Conservation (phyloP, 2,329 filamentous ascomycete species). For the Neopestalotiopsis clavispora region DNA sequence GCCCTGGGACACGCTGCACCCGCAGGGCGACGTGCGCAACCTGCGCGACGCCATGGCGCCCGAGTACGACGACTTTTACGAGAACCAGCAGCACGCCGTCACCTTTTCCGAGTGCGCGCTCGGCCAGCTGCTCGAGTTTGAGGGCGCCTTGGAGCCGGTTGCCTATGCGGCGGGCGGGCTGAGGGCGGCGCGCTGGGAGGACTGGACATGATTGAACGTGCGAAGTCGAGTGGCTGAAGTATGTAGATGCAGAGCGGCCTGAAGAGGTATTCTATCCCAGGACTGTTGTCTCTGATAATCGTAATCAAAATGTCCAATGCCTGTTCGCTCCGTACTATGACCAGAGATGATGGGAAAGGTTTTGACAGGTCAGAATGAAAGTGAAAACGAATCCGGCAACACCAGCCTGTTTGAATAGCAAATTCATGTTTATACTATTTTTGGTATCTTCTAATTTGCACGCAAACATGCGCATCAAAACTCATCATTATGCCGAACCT, state of each 20-base stretch:
- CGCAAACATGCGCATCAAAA: neutral
- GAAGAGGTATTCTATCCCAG: neutral
- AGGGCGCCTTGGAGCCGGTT: constrained; percentile 43
- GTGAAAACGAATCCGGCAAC: neutral
- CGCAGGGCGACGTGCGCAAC: constrained; percentile 53
- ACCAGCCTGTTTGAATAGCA: neutral
- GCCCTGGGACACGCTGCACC: constrained; percentile 64
- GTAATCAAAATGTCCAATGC: no score
- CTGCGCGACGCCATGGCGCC: constrained; percentile 56
- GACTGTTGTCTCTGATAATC: no score
- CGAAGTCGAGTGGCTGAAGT: no score
- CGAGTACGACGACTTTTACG: constrained; percentile 58
- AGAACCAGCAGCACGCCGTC: constrained; percentile 49
- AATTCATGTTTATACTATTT: neutral
- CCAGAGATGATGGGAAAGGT: no score
- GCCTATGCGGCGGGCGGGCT: neutral
- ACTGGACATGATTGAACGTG: neutral
- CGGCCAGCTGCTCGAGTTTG: constrained; percentile 60
- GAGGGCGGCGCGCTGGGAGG: constrained; percentile 2
- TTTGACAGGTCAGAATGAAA: no score
- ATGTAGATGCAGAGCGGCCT: neutral
- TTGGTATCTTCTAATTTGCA: constrained; percentile 11
- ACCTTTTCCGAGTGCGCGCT: constrained; percentile 56
- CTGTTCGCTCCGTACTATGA: no score
- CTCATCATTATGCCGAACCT: constrained; percentile 2